phyloP scores from a whole-genome alignment of 1,284 basidiomycete species.

The Irpex sp. region DNA sequence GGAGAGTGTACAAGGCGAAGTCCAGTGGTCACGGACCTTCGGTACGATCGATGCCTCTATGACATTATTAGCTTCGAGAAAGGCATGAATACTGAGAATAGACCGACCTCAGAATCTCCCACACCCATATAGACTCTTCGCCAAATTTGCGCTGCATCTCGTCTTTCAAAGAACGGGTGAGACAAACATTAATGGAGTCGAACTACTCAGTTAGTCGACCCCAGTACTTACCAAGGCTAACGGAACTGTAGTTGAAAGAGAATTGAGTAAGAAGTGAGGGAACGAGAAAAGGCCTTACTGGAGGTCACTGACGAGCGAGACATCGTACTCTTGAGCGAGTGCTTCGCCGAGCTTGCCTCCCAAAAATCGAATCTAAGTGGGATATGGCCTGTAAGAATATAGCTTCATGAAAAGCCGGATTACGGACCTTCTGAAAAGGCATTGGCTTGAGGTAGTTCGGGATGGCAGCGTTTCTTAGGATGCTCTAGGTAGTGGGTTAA shows the following conservation, averaged over 20 bases:
- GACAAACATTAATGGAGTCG: neutral
- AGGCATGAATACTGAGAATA: slow-evolving; percentile 1
- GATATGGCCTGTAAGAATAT: neutral
- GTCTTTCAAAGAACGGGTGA: slow-evolving; percentile 33
- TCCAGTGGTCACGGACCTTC: slow-evolving; percentile 58
- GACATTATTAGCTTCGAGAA: neutral
- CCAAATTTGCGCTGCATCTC: slow-evolving; percentile 86
- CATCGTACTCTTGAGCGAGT: slow-evolving; percentile 85
- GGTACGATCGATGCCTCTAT: slow-evolving; percentile 83
- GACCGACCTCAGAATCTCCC: slow-evolving; percentile 71
- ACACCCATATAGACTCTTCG: slow-evolving; percentile 87
- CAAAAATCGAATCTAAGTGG: slow-evolving; percentile 81
- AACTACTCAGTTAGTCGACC: neutral
- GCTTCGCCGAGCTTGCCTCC: slow-evolving; percentile 94
- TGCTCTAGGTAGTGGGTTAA: slow-evolving; percentile 48
- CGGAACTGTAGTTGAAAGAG: slow-evolving; percentile 29
- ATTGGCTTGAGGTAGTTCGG: slow-evolving; percentile 79
- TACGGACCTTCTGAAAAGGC: slow-evolving; percentile 79
- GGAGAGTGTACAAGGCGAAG: neutral
- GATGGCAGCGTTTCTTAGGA: slow-evolving; percentile 80
- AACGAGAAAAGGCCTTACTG: slow-evolving; percentile 46
- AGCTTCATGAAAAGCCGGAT: neutral
- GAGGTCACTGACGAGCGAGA: slow-evolving; percentile 85
- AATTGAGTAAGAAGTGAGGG: slow-evolving; percentile 1
- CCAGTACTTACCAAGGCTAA: slow-evolving; percentile 41